Evolutionary conservation across 2,329 filamentous ascomycete species (phyloP).

Genomic region (Podosphaera aphanis): DNA sequence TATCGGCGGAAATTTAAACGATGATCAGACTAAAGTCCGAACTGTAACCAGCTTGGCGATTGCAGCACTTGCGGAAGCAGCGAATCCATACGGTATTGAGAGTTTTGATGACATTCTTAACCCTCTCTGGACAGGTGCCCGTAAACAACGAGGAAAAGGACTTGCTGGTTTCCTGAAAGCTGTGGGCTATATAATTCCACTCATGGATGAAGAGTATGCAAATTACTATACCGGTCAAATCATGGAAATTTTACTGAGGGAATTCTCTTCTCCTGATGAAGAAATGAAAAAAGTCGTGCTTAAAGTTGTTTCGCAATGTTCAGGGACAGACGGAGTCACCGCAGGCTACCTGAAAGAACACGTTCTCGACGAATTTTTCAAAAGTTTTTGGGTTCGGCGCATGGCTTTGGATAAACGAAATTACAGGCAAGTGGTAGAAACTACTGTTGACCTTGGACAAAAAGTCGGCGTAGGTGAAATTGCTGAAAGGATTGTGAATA

Average conservation of each 20-base stretch:
- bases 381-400: conserved; percentile 90
- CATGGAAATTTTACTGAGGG: conserved; percentile 90
- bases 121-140: conserved; percentile 74
- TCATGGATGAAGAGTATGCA: conserved; percentile 99
- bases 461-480: conserved; percentile 97
- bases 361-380: conserved; percentile 90
- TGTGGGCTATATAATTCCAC: conserved; percentile 89
- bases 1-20: conserved; percentile 84
- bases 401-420: conserved; percentile 97
- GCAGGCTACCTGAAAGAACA: conserved; percentile 87
- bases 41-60: conserved; percentile 91
- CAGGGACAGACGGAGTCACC: conserved; percentile 83
- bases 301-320: conserved; percentile 91
- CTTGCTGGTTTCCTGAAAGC: conserved; percentile 91
- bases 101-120: conserved; percentile 96
- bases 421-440: conserved; percentile 94
- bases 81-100: conserved; percentile 96
- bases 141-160: conserved; percentile 84
- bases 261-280: conserved; percentile 91
- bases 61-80: conserved; percentile 81
- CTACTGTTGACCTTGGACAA: conserved; percentile 85
- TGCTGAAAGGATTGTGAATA: conserved; percentile 73
- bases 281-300: conserved; percentile 99
- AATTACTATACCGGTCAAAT: conserved; percentile 98
- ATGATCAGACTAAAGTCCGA: conserved; percentile 92